Conservation (phyloP, 179 eudicot genomes). For the Carnegiea gigantea region DNA sequence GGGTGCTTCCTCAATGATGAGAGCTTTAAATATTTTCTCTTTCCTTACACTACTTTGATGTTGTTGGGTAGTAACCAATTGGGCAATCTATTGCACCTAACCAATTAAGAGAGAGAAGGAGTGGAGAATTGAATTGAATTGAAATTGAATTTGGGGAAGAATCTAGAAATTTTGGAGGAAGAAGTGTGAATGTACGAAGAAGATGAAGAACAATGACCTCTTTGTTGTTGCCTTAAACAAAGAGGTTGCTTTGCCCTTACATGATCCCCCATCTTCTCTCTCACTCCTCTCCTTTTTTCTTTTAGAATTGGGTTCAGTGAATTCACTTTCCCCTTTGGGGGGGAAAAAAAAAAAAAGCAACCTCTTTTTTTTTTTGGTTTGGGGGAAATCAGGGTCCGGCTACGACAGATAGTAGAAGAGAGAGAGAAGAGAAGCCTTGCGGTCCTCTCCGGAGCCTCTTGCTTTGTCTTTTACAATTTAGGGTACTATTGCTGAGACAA, state of each 20-base stretch:
- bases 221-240: not conserved
- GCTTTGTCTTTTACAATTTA: no score
- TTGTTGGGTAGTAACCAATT: not conserved
- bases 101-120: conserved; percentile 11
- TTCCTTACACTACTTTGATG: conserved; percentile 13
- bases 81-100: conserved; percentile 20
- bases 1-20: conserved; percentile 57
- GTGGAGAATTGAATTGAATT: not conserved
- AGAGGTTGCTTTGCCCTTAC: not conserved
- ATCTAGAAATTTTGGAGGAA: not conserved
- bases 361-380: not conserved
- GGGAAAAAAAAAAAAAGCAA: not conserved
- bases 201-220: conserved; percentile 18
- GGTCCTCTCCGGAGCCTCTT: no score
- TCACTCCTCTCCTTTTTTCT: not conserved
- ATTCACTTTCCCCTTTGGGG: conserved; percentile 1
- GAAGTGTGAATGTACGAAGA: not conserved
- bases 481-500: no score
- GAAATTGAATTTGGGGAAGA: no score
- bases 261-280: conserved; percentile 5
- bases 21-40: conserved; percentile 31
- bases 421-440: no score
- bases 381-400: no score
- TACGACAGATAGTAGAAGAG: no score
- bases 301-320: not conserved